Conservation (phyloP, 1,284 basidiomycete species). For the Taiwanofungus camphoratus region DNA sequence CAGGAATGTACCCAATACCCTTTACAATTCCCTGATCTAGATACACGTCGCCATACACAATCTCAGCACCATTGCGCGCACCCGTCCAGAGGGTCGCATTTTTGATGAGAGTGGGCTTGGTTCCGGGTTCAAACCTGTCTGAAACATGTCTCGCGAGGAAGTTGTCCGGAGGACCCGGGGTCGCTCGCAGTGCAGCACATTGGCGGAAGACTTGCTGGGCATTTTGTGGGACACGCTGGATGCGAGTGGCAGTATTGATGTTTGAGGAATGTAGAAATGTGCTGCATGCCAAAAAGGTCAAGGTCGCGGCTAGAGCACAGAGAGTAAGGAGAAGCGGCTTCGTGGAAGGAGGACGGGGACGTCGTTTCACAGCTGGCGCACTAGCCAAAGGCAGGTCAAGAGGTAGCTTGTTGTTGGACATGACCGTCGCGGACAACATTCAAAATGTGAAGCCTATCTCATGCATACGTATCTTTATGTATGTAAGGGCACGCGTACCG, state of each 20-base stretch:
- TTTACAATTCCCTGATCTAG: slow-evolving; percentile 56
- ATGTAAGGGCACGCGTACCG: background rate
- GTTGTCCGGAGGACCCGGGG: slow-evolving; percentile 42
- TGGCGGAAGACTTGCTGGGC: slow-evolving; percentile 38
- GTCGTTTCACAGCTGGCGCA: background rate
- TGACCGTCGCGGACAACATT: slow-evolving; percentile 2
- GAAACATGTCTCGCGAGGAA: slow-evolving; percentile 55
- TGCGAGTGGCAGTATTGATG: slow-evolving; percentile 1
- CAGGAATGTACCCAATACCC: slow-evolving; percentile 47
- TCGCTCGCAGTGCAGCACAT: slow-evolving; percentile 40
- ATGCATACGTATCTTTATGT: background rate
- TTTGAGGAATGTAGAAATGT: slow-evolving; percentile 9
- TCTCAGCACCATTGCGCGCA: slow-evolving; percentile 55
- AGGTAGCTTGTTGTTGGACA: slow-evolving; percentile 4
- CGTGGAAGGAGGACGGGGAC: background rate
- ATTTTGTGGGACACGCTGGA: slow-evolving; percentile 35
- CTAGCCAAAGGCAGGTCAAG: slow-evolving; percentile 1
- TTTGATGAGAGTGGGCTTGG: slow-evolving; percentile 60
- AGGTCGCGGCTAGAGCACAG: slow-evolving; percentile 15
- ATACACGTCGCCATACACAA: slow-evolving; percentile 56
- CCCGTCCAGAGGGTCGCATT: slow-evolving; percentile 84
- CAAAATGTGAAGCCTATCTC: no score
- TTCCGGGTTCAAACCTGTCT: slow-evolving; percentile 68
- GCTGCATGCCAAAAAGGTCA: slow-evolving; percentile 18
- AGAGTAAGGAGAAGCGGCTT: slow-evolving; percentile 13